Conservation (phyloP, 306 rosid species). For the Citrullus amarus region DNA sequence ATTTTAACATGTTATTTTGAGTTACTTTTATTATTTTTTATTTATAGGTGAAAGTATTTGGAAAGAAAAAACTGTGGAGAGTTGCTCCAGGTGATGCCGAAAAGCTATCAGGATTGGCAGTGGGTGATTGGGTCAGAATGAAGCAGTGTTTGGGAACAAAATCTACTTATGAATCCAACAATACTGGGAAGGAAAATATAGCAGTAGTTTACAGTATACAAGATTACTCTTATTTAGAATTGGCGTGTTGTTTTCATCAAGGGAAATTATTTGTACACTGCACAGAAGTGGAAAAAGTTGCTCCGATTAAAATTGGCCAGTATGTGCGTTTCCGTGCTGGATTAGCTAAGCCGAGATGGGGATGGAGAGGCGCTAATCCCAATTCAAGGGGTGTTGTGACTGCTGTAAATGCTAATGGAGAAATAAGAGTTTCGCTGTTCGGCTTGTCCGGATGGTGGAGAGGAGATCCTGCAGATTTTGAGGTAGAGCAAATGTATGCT, state of each 20-base stretch:
- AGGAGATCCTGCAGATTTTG: conserved; percentile 93
- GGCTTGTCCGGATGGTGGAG: conserved; percentile 81
- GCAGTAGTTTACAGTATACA: conserved; percentile 96
- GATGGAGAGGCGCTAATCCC: conserved; percentile 86
- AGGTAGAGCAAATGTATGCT: conserved; percentile 67
- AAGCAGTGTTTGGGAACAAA: conserved; percentile 89
- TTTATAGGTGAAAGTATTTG: conserved; percentile 66
- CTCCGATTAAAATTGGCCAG: conserved; percentile 73
- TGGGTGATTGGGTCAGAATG: conserved; percentile 99
- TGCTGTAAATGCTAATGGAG: conserved; percentile 87
- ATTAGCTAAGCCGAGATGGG: conserved; percentile 83
- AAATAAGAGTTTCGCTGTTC: conserved; percentile 68
- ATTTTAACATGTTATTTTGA: neutral
- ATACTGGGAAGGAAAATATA: conserved; percentile 72
- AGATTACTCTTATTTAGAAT: conserved; percentile 85
- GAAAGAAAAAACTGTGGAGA: conserved; percentile 85
- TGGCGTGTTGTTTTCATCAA: conserved; percentile 92
- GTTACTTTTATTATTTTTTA: neutral
- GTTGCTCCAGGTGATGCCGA: conserved; percentile 97
- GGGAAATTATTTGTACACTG: conserved; percentile 80
- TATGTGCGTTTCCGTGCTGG: conserved; percentile 78
- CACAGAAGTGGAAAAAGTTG: conserved; percentile 83
- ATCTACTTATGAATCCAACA: conserved; percentile 92
- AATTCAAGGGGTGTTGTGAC: conserved; percentile 77
- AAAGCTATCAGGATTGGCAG: conserved; percentile 88